Evolutionary conservation across 805 yeast species (phyloP).

Genomic region (Zygoascus biomembranicola): DNA sequence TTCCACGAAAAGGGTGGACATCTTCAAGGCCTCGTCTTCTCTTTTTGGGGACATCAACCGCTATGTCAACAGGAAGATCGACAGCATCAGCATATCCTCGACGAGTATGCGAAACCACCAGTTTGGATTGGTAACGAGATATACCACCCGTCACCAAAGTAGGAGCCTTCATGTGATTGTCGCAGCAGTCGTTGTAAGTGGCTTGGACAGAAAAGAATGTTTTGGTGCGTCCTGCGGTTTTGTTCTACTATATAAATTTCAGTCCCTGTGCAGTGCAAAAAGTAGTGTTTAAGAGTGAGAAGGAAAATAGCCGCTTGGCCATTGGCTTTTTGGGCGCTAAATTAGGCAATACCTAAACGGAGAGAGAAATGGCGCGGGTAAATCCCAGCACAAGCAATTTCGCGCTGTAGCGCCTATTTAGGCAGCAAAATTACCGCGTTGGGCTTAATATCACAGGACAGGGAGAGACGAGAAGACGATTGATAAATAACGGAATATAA

Average conservation of each 20-base stretch:
- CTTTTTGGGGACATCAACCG: neutral
- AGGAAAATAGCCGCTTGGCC: neutral
- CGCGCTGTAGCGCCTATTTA: too few species aligned
- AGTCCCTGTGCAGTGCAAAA: neutral
- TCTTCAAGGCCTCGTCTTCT: neutral
- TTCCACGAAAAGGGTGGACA: conserved; percentile 1
- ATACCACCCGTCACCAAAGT: neutral
- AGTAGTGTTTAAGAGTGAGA: neutral
- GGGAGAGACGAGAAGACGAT: too few species aligned
- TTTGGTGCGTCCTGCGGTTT: too few species aligned
- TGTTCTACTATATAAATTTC: too few species aligned
- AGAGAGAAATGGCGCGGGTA: too few species aligned
- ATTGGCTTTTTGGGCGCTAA: neutral
- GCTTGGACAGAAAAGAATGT: too few species aligned
- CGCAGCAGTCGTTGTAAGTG: neutral
- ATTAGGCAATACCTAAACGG: too few species aligned
- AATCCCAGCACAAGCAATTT: too few species aligned
- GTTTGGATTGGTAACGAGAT: neutral
- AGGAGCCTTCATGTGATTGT: neutral
- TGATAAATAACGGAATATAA: too few species aligned
- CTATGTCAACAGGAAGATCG: neutral
- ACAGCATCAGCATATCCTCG: neutral
- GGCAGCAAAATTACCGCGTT: too few species aligned
- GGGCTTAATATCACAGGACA: too few species aligned
- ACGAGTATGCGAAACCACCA: neutral